Conservation (phyloP, 306 rosid species). For the Cotoneaster glaucophyllus region DNA sequence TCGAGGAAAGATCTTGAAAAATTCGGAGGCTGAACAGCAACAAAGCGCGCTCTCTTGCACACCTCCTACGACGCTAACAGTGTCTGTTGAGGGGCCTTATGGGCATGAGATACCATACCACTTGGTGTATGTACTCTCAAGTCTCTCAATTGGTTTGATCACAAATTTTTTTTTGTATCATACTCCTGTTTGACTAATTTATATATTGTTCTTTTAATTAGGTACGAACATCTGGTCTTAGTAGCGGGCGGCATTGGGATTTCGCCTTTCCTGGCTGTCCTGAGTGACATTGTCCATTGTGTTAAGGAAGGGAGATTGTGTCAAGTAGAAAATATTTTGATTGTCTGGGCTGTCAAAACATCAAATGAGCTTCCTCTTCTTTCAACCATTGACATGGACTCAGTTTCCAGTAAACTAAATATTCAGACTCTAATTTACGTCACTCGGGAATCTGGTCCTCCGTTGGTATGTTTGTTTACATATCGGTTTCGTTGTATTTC, state of each 20-base stretch:
- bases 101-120: slow-evolving; percentile 90
- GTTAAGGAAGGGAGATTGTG: slow-evolving; percentile 65
- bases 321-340: slow-evolving; percentile 46
- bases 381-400: slow-evolving; percentile 58
- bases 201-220: slow-evolving; percentile 18
- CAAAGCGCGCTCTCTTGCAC: slow-evolving; percentile 13
- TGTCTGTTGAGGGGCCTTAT: slow-evolving; percentile 90
- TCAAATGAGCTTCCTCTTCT: slow-evolving; percentile 78
- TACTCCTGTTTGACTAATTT: background rate
- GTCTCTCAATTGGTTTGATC: background rate
- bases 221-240: slow-evolving; percentile 78
- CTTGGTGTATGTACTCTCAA: slow-evolving; percentile 46
- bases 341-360: slow-evolving; percentile 84
- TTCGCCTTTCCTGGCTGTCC: slow-evolving; percentile 83
- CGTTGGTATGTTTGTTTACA: slow-evolving; percentile 46
- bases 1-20: slow-evolving; percentile 29
- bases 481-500: background rate
- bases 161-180: background rate
- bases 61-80: slow-evolving; percentile 35
- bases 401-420: slow-evolving; percentile 52
- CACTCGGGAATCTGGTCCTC: slow-evolving; percentile 76
- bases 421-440: slow-evolving; percentile 55
- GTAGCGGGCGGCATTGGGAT: slow-evolving; percentile 98
- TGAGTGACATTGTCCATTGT: slow-evolving; percentile 82
- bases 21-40: slow-evolving; percentile 25